Base-by-base conservation (phyloP, 805 yeast species). In the Candida sphagnicola region DNA sequence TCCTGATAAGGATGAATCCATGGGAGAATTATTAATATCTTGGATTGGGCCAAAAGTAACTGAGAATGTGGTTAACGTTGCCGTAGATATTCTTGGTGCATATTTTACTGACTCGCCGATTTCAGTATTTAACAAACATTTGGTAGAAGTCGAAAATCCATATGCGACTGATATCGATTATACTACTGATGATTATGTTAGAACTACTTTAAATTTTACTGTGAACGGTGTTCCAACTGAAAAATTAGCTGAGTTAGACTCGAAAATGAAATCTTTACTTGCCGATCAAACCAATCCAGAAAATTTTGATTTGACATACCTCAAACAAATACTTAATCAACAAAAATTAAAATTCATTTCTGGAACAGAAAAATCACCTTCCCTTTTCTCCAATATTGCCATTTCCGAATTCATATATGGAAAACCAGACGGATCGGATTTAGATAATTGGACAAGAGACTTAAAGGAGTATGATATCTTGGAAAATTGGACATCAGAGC, bases 1-100 rank as follows among this genome's bases (percentile, higher is more conserved):
- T 53, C 96, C 98, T 2, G 98, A 93, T 51, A 73, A 78, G 41
- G 96, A 88, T 53, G 97, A 89, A 60, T 70, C 85, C 10, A 76
- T 80, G 59, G 95, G 96, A 26, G 93, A 86, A 50, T 52, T 87
- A 1, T 52, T 73, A 13, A 61, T 93, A 18, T 67, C 85, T 3
- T 90, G 95, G 91, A 71, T 86, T 35, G 97, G 97, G 5, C 95
- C 95, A 6, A 63, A 68, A 11, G 75, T 74, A 28, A 54, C 60
- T 8, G 77, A 82, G 30, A 54, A 67, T 11, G 53, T 79, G 15
- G 65, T 64, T 5, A 80, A 78, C 54, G 68, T 81, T 29, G 97
- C 96, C 0, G 57, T 88, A 15, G 84, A 85, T 35, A 70, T 84
- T 36, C 47, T 93, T 12, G 75, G 88, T 14, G 72, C 76, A 18